phyloP scores from a whole-genome alignment of 2,329 filamentous ascomycete genomes.

The Penicillium sp. region DNA sequence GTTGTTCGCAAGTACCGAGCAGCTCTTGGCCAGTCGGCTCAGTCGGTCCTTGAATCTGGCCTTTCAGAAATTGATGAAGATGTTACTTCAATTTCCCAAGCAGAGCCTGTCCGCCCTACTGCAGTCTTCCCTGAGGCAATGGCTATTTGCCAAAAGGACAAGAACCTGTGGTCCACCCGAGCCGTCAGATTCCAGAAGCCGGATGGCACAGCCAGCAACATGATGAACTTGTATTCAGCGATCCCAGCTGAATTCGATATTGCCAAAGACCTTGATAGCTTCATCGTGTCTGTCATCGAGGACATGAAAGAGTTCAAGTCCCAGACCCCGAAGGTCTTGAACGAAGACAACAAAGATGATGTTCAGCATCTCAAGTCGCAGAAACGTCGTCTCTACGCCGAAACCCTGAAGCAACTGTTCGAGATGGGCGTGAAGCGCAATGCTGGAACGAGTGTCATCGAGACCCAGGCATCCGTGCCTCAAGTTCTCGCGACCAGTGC shows the following conservation, averaged over 20 bases:
- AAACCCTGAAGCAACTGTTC: slow-evolving; percentile 78
- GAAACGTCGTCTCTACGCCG: slow-evolving; percentile 87
- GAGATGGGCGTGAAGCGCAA: slow-evolving; percentile 90
- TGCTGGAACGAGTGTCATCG: slow-evolving; percentile 70
- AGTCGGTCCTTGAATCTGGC: slow-evolving; percentile 51
- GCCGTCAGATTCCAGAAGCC: slow-evolving; percentile 71
- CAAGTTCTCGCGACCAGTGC: slow-evolving; percentile 64
- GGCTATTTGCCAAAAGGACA: slow-evolving; percentile 30
- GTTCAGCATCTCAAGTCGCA: slow-evolving; percentile 88
- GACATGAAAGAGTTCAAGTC: slow-evolving; percentile 75
- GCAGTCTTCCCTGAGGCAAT: slow-evolving; percentile 33
- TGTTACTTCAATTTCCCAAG: slow-evolving; percentile 16
- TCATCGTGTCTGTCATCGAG: slow-evolving; percentile 67
- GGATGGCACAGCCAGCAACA: slow-evolving; percentile 69
- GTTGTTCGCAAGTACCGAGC: slow-evolving; percentile 86
- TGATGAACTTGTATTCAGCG: slow-evolving; percentile 64
- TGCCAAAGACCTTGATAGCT: slow-evolving; percentile 62
- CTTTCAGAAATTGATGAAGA: slow-evolving; percentile 37
- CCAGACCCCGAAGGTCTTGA: slow-evolving; percentile 78
- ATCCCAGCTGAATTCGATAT: slow-evolving; percentile 57
- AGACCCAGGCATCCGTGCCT: slow-evolving; percentile 70
- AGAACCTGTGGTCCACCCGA: slow-evolving; percentile 43
- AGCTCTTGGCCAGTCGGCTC: slow-evolving; percentile 74
- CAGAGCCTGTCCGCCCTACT: slow-evolving; percentile 16
- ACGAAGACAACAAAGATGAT: slow-evolving; percentile 78